Percentiles rank a stretch among this genome's conserved stretches.
Conservation (phyloP, 352 stramenopile genomes). For the Thraustotheca clavata region DNA sequence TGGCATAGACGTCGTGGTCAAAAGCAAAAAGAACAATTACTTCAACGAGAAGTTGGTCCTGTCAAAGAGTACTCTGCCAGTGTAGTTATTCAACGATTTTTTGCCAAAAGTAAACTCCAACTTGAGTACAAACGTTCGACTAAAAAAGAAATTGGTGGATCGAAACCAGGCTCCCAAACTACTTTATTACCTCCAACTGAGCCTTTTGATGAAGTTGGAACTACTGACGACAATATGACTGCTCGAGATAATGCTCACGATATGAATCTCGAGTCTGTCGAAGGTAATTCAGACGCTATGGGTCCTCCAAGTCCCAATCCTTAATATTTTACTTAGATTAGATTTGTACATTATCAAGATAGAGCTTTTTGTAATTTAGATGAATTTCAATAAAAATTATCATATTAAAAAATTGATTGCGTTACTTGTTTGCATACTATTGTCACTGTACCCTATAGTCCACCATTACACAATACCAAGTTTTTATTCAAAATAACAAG, state of each 20-base stretch:
- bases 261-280: conserved; percentile 15
- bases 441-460: too few relatives aligned
- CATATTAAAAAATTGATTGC: too few relatives aligned
- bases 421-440: too few relatives aligned
- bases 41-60: neutral
- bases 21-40: neutral
- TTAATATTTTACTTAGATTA: too few relatives aligned
- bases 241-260: neutral
- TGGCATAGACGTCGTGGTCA: neutral
- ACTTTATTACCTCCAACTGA: neutral
- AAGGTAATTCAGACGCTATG: too few relatives aligned
- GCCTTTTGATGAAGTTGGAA: neutral
- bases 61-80: conserved; percentile 5
- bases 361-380: too few relatives aligned
- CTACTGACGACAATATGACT: neutral
- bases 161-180: neutral
- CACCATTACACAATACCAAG: too few relatives aligned
- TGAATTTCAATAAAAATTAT: too few relatives aligned
- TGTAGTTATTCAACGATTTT: conserved; percentile 17
- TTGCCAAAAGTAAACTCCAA: neutral
- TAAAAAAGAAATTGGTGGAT: neutral
- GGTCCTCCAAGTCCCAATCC: too few relatives aligned
- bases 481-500: too few relatives aligned
- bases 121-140: neutral
- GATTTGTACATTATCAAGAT: too few relatives aligned